phyloP scores from a whole-genome alignment of 345 rosid species.

The Heritiera fomes region DNA sequence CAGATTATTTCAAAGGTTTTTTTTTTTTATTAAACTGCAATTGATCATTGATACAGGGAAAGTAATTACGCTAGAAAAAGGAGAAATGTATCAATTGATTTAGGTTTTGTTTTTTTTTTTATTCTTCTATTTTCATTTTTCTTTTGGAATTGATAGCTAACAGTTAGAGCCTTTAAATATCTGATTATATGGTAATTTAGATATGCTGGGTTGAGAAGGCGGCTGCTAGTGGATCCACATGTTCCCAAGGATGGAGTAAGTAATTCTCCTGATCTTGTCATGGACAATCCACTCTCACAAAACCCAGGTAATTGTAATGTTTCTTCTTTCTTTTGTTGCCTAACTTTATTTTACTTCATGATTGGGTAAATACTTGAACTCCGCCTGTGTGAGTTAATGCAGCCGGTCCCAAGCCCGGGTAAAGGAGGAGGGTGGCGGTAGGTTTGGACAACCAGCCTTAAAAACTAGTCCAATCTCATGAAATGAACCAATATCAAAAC shows the following conservation, averaged over 20 bases:
- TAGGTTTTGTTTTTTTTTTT: not conserved
- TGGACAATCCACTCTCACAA: conserved; percentile 94
- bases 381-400: too few relatives aligned
- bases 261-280: conserved; percentile 60
- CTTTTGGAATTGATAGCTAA: not conserved
- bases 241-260: conserved; percentile 52
- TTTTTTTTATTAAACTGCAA: not conserved
- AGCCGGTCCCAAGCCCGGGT: too few relatives aligned
- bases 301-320: conserved; percentile 68
- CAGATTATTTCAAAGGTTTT: not conserved
- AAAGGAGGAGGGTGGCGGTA: too few relatives aligned
- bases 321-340: conserved; percentile 10
- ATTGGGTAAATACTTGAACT: not conserved
- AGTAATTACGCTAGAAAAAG: not conserved
- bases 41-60: not conserved
- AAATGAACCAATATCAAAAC: too few relatives aligned
- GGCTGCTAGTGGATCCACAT: conserved; percentile 79
- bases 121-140: not conserved
- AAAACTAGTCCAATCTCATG: too few relatives aligned
- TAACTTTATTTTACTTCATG: not conserved
- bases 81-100: not conserved
- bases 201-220: conserved; percentile 82
- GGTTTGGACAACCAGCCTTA: too few relatives aligned
- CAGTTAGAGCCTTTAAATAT: not conserved
- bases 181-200: conserved; percentile 32